These are phyloP conservation scores for Binderoboletus segoi DNA, from an alignment of 1,284 basidiomycete species.

Conservation along the genomic window DNA sequence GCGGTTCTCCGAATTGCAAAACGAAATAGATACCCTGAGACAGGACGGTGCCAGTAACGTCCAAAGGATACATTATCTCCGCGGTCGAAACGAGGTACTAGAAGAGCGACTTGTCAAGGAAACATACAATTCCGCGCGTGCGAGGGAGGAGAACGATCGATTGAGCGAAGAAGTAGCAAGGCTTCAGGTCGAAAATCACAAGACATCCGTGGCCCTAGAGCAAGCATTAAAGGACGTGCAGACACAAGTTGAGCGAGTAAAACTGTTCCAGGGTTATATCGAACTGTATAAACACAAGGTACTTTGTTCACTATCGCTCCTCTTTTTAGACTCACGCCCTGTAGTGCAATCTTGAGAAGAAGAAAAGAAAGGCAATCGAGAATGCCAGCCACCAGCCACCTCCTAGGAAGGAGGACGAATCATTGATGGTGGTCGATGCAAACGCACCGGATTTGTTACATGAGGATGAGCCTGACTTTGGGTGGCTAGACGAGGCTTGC, in stretches of 20 bases:
- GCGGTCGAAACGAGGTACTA: slow-evolving; percentile 15
- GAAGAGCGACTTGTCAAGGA: slow-evolving; percentile 16
- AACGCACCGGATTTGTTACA: slow-evolving; percentile 28
- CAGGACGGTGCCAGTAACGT: slow-evolving; percentile 3
- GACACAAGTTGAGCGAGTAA: slow-evolving; percentile 21
- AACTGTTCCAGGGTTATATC: slow-evolving; percentile 22
- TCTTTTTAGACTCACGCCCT: slow-evolving; percentile 1
- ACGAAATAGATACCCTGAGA: slow-evolving; percentile 15
- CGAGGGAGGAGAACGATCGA: slow-evolving; percentile 15
- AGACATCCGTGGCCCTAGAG: slow-evolving; percentile 19
- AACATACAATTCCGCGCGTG: not conserved
- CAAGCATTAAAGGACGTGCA: slow-evolving; percentile 19
- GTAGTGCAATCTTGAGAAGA: slow-evolving; percentile 29
- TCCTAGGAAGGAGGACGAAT: slow-evolving; percentile 29
- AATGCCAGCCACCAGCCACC: slow-evolving; percentile 3
- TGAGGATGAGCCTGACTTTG: slow-evolving; percentile 17
- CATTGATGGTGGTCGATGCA: slow-evolving; percentile 31
- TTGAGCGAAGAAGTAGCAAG: slow-evolving; percentile 20
- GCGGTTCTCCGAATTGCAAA: slow-evolving; percentile 16
- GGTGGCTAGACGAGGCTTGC: slow-evolving; percentile 35
- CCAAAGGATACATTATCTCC: slow-evolving; percentile 18
- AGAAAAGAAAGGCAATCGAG: slow-evolving; percentile 32
- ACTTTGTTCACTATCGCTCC: not conserved
- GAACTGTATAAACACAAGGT: slow-evolving; percentile 24
- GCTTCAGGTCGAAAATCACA: slow-evolving; percentile 30